Evolutionary conservation across 306 rosid species (phyloP), one percentile per base, ranked within the genome.

Genomic region (Quercus parvula): DNA sequence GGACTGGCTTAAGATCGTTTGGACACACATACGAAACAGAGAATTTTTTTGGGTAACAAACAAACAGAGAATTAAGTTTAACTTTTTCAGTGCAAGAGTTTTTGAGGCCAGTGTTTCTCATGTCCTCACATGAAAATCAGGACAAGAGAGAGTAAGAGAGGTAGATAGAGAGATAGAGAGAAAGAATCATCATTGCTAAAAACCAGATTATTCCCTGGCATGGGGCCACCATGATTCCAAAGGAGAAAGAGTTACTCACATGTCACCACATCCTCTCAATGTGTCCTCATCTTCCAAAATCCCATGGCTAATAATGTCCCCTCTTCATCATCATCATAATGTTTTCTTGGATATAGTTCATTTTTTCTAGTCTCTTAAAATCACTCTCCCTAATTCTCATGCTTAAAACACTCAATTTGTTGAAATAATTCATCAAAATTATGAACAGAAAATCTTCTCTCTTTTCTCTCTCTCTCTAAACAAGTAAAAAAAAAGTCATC

Each of bases 171-270:
- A 54, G 56, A 70, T 77, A 74, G 31, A 56, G 76, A 78, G 62
- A 68, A 18, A 68, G 79, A 85, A 83, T 84, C 88, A 91, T 91
- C 69, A 86, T 91, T 89, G 86, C 92, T 61, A 81, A 55, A 82
- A 81, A 89, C 87, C 86, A 78, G 79, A 87, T 86, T 84, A 88
- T 89, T 89, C 90, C 52, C 86, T 91, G 92, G 72, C 92, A 86
- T 81, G 90, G 88, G 88, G 85, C 89, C 93, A 88, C 85, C 78
- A 79, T 85, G 78, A 85, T 89, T 87, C 85, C 83, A 80, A 81
- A 84, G 52, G 74, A 33, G 54, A 76, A 69, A 84, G 70, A 62
- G 56, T 49, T 31, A 74, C 82, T 91, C 89, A 91, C 89, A 86
- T 87, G 93, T 89, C 90, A 89, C 85, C 78, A 79, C 81, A 91